phyloP scores from a whole-genome alignment of 2,329 filamentous ascomycete species.

The Aureobasidium sp. region DNA sequence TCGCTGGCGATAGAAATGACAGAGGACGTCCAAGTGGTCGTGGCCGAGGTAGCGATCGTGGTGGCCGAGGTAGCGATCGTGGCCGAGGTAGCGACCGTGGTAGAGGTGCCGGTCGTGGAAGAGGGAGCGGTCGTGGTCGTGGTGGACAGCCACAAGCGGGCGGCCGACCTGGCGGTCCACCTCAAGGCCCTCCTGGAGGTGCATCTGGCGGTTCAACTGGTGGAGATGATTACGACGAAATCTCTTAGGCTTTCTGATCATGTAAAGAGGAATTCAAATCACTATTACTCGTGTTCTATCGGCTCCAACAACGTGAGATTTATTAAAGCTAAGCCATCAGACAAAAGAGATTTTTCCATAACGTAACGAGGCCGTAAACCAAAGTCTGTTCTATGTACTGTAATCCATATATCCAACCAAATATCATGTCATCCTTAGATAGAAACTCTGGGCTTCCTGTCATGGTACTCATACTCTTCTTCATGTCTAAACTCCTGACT shows the following conservation, averaged over 20 bases:
- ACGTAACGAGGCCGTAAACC: neutral
- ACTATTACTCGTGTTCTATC: neutral
- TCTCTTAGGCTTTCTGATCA: neutral
- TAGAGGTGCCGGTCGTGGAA: too few relatives aligned
- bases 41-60: neutral
- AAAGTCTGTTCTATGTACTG: neutral
- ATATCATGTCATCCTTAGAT: neutral
- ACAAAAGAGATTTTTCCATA: neutral
- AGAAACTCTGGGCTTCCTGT: neutral
- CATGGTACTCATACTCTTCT: slow-evolving; percentile 9
- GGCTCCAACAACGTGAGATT: neutral
- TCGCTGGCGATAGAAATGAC: neutral
- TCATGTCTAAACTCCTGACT: slow-evolving; percentile 7
- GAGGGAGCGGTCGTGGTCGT: too few relatives aligned
- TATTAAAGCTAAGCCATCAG: neutral
- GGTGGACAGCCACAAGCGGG: neutral
- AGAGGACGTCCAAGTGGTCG: neutral
- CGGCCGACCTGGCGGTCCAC: neutral
- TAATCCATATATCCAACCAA: neutral
- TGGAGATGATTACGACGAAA: neutral
- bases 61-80: neutral
- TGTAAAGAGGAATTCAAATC: neutral
- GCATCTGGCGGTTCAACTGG: neutral
- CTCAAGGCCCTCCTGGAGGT: neutral
- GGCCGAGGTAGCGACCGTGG: neutral